phyloP scores from a whole-genome alignment of 176 grass and related monocot genomes.

The Ensete ventricosum region DNA sequence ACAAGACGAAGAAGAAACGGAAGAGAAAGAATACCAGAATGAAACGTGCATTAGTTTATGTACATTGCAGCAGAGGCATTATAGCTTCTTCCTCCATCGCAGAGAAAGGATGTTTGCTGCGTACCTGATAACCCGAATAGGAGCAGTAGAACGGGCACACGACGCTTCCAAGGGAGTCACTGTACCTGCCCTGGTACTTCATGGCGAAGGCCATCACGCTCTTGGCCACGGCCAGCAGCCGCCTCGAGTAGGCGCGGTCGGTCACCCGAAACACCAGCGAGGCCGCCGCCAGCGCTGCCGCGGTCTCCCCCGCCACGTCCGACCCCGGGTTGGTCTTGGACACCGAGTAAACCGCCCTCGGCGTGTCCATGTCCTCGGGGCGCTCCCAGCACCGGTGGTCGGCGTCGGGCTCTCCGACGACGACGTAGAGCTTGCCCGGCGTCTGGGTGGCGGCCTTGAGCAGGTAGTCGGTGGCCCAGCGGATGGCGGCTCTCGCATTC shows the following conservation, averaged over 20 bases:
- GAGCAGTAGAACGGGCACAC: conserved; percentile 59
- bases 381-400: conserved; percentile 84
- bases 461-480: conserved; percentile 82
- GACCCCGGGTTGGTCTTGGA: conserved; percentile 49
- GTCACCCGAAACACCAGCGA: conserved; percentile 25
- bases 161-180: conserved; percentile 35
- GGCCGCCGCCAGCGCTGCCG: conserved; percentile 65
- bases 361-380: conserved; percentile 86
- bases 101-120: background rate
- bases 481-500: conserved; percentile 40
- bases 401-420: conserved; percentile 64
- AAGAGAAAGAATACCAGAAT: too few species aligned
- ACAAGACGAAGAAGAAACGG: too few species aligned
- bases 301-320: conserved; percentile 67
- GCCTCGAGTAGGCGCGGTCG: conserved; percentile 30
- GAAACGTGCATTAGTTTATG: too few species aligned
- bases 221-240: conserved; percentile 36
- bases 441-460: conserved; percentile 50
- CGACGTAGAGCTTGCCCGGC: conserved; percentile 55
- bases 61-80: too few species aligned
- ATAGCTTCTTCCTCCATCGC: too few species aligned
- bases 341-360: conserved; percentile 50
- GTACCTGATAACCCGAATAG: conserved; percentile 64
- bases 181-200: conserved; percentile 48
- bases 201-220: conserved; percentile 46